Evolutionary conservation across 1,284 basidiomycete genomes (phyloP), one percentile per base, ranked within the genome.

Genomic region (Puccinia polysora): DNA sequence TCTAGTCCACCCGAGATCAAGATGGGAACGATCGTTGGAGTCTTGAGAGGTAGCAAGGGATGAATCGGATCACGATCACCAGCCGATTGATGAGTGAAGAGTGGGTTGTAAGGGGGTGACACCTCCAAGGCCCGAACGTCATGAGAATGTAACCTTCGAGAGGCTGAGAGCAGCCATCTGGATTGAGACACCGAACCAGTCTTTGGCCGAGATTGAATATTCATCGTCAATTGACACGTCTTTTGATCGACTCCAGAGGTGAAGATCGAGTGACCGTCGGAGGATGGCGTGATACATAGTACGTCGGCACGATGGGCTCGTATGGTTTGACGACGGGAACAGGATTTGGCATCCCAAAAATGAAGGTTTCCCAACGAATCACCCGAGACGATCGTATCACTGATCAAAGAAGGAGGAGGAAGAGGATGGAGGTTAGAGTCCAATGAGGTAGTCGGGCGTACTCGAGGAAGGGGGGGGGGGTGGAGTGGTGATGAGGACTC

Each of bases 161-260:
- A 86, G 59, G 84, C 84, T 2, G 90, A 86, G 75, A 90, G 87
- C 15, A 90, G 84, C 94, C 94, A 97, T 73, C 86, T 84, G 15
- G 80, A 81, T 18, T 58, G 45, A 10, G 55, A 58, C 28, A 62
- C 45, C 0, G 84, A 77, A 1, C 82, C 75, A 14, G 79, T 74
- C 73, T 14, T 74, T 58, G 60, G 74, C 32, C 58, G 30, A 79
- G 80, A 4, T 84, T 83, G 74, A 86, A 85, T 52, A 94, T 83
- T 49, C 84, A 82, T 40, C 87, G 86, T 71, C 81, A 92, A 96
- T 80, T 97, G 89, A 34, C 87, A 84, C 45, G 92, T 88, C 80
- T 91, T 94, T 81, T 98, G 96, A 82, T 99, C 96, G 8, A 97
- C 91, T 30, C 95, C 93, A 14, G 93, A 91, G 1, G 92, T 90